A percentile compares a stretch with the other conserved stretches of the same genome.
Evolutionary conservation across 768 basidiomycete genomes (phyloP).

Genomic region (Phlebiopsis flavidoalba): DNA sequence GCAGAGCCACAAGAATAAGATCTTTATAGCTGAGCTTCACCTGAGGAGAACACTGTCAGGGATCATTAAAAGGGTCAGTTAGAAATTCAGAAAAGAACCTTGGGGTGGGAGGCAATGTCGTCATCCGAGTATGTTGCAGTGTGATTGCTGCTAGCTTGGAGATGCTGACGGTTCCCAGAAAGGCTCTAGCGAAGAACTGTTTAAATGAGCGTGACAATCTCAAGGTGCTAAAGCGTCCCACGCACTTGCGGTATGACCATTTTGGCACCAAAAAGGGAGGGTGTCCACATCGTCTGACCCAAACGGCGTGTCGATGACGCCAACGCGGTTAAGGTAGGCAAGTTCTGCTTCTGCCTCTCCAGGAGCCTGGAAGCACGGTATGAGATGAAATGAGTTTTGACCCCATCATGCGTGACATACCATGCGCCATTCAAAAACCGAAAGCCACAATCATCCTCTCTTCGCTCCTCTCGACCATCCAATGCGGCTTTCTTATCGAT

Average conservation of each 20-base stretch:
- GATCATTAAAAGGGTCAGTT: not conserved
- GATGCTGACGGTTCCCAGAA: conserved; percentile 64
- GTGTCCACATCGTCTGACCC: conserved; percentile 93
- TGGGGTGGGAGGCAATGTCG: conserved; percentile 39
- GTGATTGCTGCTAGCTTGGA: conserved; percentile 70
- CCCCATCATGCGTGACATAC: conserved; percentile 39
- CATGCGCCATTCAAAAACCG: conserved; percentile 73
- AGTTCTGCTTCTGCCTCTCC: conserved; percentile 95
- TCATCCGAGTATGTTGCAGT: conserved; percentile 35
- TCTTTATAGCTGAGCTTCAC: conserved; percentile 56
- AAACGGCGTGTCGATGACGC: conserved; percentile 84
- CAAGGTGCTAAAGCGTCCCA: conserved; percentile 45
- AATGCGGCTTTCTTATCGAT: conserved; percentile 55
- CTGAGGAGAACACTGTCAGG: conserved; percentile 25
- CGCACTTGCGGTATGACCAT: conserved; percentile 83
- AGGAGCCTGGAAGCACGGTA: conserved; percentile 55
- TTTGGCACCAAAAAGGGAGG: conserved; percentile 80
- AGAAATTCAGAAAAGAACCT: conserved; percentile 4
- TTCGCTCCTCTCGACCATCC: conserved; percentile 70
- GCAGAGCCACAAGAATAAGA: conserved; percentile 75
- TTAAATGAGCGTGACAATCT: no score
- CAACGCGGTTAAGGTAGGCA: conserved; percentile 76
- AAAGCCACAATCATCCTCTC: conserved; percentile 75
- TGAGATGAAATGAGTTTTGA: conserved; percentile 25
- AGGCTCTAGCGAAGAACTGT: no score